A percentile compares a stretch with the other conserved stretches of the same genome.
Conservation (phyloP, 352 stramenopile genomes). For the Halophytophthora polymorphica region DNA sequence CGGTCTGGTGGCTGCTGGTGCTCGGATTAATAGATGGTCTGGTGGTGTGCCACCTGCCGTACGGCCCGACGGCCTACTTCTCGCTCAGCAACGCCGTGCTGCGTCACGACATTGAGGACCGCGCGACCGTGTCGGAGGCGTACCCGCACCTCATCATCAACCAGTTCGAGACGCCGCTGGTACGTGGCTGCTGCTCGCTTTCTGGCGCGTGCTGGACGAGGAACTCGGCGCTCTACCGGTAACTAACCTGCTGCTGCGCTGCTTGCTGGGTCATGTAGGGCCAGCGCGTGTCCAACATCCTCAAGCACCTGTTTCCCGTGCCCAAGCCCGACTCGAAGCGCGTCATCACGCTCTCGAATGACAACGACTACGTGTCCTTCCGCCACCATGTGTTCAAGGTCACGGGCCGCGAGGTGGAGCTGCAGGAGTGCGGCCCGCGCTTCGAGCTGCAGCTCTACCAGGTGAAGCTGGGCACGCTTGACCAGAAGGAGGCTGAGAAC, state of each 20-base stretch:
- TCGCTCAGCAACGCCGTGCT: slow-evolving; percentile 96
- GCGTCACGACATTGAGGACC: slow-evolving; percentile 98
- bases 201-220: background rate
- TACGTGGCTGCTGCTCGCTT: slow-evolving; percentile 9
- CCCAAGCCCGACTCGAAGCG: slow-evolving; percentile 95
- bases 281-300: slow-evolving; percentile 95
- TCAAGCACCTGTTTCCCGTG: slow-evolving; percentile 99
- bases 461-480: slow-evolving; percentile 96
- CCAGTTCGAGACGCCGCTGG: slow-evolving; percentile 93
- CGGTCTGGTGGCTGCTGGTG: slow-evolving; percentile 4
- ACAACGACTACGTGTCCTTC: slow-evolving; percentile 99
- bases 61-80: slow-evolving; percentile 99
- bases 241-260: background rate
- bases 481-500: slow-evolving; percentile 98
- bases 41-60: slow-evolving; percentile 98
- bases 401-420: slow-evolving; percentile 87
- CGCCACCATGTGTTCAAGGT: slow-evolving; percentile 99
- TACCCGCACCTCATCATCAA: slow-evolving; percentile 98
- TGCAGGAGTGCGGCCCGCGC: slow-evolving; percentile 95
- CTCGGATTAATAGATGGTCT: slow-evolving; percentile 92
- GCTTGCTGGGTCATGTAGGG: slow-evolving; percentile 39
- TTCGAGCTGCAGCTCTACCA: slow-evolving; percentile 99
- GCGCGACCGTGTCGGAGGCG: slow-evolving; percentile 88
- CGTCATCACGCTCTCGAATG: slow-evolving; percentile 98
- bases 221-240: background rate